phyloP scores from a whole-genome alignment of 2,329 filamentous ascomycete species.

The Aspergillus sp. region DNA sequence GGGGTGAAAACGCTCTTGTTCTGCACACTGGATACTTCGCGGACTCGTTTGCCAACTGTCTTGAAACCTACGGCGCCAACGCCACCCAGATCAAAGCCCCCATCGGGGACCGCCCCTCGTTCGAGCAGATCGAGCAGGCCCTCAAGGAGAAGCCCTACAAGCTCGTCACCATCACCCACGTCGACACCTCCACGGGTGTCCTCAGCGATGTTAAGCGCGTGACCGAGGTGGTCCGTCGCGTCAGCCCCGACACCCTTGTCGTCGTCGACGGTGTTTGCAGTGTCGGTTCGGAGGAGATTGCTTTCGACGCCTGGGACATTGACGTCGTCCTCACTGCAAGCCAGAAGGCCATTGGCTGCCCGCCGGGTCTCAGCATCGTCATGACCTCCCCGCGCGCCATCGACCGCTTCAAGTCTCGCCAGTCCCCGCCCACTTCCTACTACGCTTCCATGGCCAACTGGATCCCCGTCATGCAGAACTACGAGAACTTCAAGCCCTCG shows the following conservation, averaged over 20 bases:
- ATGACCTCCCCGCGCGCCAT: slow-evolving; percentile 89
- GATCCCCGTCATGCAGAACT: slow-evolving; percentile 98
- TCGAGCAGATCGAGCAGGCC: slow-evolving; percentile 79
- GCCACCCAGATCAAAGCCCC: slow-evolving; percentile 83
- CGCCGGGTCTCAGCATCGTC: slow-evolving; percentile 85
- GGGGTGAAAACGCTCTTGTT: slow-evolving; percentile 82
- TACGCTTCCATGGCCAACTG: slow-evolving; percentile 97
- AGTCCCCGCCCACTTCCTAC: slow-evolving; percentile 76
- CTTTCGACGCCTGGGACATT: slow-evolving; percentile 88
- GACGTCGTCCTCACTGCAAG: slow-evolving; percentile 90
- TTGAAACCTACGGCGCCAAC: slow-evolving; percentile 82
- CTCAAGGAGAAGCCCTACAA: slow-evolving; percentile 90
- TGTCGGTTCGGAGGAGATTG: slow-evolving; percentile 90
- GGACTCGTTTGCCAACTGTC: slow-evolving; percentile 86
- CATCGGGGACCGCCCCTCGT: slow-evolving; percentile 78
- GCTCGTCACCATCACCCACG: slow-evolving; percentile 87
- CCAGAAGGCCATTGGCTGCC: slow-evolving; percentile 94
- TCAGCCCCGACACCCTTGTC: slow-evolving; percentile 84
- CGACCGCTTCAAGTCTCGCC: slow-evolving; percentile 67
- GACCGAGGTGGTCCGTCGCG: slow-evolving; percentile 70
- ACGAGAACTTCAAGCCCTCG: slow-evolving; percentile 92
- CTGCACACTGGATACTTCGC: slow-evolving; percentile 96
- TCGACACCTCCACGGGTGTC: slow-evolving; percentile 94
- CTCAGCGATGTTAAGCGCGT: slow-evolving; percentile 82
- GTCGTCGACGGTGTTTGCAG: slow-evolving; percentile 96